Base-by-base conservation (phyloP, 2,329 filamentous ascomycete genomes). In the Botrytis galanthina region DNA sequence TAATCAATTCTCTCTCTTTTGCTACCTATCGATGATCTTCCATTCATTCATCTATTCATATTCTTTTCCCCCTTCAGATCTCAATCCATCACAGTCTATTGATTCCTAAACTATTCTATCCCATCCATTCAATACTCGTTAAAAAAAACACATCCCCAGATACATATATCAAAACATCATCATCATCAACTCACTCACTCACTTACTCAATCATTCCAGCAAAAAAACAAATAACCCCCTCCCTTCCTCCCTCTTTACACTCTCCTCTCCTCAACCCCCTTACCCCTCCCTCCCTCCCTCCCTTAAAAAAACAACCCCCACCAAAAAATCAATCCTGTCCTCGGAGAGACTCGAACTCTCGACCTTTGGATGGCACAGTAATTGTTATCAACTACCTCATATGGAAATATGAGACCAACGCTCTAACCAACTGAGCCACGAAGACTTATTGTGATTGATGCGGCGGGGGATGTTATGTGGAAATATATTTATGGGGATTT, bases 261-360 rank as follows among this genome's bases (percentile, higher is more conserved):
- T n/a, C 60, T 8, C 39, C 22, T 14, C 6, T 0, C 10, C 26
- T 7, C 16, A 18, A 44, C 4, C 8, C 37, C 9, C 37, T 37
- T 37, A 37, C 35, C 26, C 26, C 7, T 6, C 1, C 39, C 18
- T 16, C 18, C n/a, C 26, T 51, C 10, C 14, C 20, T 22, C 20
- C 29, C 0, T n/a, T n/a, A 35, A 18, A 35, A 26, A 37, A 37
- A 1, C 12, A 9, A 6, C 6, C n/a, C 26, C 4, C 14, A 1
- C 4, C 3, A 14, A 44, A 39, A 64, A 18, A 61, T 37, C 3
- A 22, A n/a, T 14, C 12, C 12, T 84, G 82, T 83, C 82, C 82
- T 83, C 79, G 80, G 82, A 81, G 81, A 85, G 83, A 78, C 79
- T 83, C 81, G 86, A 86, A 81, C 85, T 86, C 83, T 81, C 82